Evolutionary conservation across 768 basidiomycete genomes (phyloP).

Genomic region (Ramaria sp.): DNA sequence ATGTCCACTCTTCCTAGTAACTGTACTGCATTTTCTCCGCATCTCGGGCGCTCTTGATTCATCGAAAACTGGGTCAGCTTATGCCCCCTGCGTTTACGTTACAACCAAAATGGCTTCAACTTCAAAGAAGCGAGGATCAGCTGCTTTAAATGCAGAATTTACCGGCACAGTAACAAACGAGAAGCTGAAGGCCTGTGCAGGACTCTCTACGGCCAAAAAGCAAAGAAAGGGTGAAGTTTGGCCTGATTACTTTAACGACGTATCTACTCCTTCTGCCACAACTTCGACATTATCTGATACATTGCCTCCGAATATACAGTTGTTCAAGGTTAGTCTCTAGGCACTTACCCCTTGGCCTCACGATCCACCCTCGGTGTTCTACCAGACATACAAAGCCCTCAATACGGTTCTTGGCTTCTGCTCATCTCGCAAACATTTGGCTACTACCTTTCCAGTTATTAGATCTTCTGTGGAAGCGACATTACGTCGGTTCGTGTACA

Average conservation of each 20-base stretch:
- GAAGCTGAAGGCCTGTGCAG: background rate
- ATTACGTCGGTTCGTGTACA: conserved; percentile 50
- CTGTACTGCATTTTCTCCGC: no score
- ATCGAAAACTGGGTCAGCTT: no score
- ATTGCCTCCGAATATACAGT: conserved; percentile 22
- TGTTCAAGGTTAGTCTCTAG: conserved; percentile 42
- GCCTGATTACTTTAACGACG: conserved; percentile 56
- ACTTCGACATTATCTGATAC: conserved; percentile 1
- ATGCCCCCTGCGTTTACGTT: no score
- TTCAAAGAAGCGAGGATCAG: background rate
- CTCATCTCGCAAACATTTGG: conserved; percentile 68
- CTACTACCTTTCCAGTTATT: conserved; percentile 67
- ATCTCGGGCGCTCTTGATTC: no score
- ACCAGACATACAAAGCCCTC: conserved; percentile 46
- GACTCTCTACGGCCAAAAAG: background rate
- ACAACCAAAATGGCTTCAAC: background rate
- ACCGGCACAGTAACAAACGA: background rate
- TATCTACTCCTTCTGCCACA: conserved; percentile 13
- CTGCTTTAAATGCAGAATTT: background rate
- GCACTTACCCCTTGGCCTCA: conserved; percentile 9
- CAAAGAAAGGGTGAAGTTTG: conserved; percentile 22
- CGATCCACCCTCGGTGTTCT: conserved; percentile 35
- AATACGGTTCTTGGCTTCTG: conserved; percentile 87
- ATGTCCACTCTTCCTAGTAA: no score
- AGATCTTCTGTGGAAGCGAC: conserved; percentile 73